Base-by-base conservation (phyloP, 352 stramenopile genomes). In the Globisporangium polare region DNA sequence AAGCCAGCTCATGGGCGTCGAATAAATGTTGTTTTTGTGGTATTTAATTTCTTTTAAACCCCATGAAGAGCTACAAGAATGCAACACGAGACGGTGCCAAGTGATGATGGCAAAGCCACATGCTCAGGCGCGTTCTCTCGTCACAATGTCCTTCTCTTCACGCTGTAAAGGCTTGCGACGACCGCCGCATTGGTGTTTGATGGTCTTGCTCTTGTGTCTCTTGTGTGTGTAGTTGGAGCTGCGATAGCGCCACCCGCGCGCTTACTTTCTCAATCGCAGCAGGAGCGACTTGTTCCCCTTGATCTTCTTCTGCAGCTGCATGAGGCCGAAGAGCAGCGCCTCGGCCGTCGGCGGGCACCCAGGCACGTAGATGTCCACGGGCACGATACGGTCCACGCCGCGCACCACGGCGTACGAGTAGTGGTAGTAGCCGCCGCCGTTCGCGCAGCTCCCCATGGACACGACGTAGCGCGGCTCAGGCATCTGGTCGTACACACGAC, bases 241-340 rank as follows among this genome's bases (percentile, higher is more conserved):
- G 13, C 27, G 10, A 9, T 33, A 33, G 1, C 12, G 22, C 17
- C 26, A n/a, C 15, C 47, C 22, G 13, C 29, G 35, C 60, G 43
- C 65, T 88, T 97, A 99, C 91, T 99, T 99, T 72, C 95, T 83
- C 69, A 99, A 70, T 65, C 96, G 95, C 26, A 99, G 90, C 53
- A 99, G 67, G 35, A 99, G 78, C 58, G 82, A 92, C 78, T 98
- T 98, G 85, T 99, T 99, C 62, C 83, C 89, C 78, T 99, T 99
- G 63, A 99, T 88, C 83, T 99, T 99, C 89, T 99, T 99, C 83
- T 99, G 96, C 53, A 99, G 82, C 80, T 99, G 97, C 62, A 99
- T 83, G 54, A 99, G 67, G 8, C 97, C 97, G 73, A 99, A 99
- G 39, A 99, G 77, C 49, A 99, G 77, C 22, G 96, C 97, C 73